Conservation (phyloP, 2,329 filamentous ascomycete genomes). For the Seiridium cupressi region DNA sequence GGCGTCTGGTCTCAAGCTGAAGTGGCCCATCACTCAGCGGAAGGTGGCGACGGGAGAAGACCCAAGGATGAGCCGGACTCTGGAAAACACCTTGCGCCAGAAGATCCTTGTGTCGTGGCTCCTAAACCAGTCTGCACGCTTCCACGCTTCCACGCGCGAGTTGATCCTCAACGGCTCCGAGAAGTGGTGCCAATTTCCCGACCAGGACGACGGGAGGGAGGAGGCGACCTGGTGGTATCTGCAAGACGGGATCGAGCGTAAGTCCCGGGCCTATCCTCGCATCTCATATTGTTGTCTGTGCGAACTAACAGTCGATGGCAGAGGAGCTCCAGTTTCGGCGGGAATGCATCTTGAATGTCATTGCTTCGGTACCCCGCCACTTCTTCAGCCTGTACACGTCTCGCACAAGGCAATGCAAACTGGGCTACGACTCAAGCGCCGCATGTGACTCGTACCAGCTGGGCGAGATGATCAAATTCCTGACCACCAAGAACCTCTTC, state of each 20-base stretch:
- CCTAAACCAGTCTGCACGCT: slow-evolving; percentile 58
- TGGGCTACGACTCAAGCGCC: slow-evolving; percentile 70
- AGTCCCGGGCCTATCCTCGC: slow-evolving; percentile 17
- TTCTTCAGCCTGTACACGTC: slow-evolving; percentile 68
- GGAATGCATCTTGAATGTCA: slow-evolving; percentile 64
- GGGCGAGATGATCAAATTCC: slow-evolving; percentile 74
- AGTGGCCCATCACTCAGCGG: slow-evolving; percentile 49
- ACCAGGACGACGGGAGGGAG: slow-evolving; percentile 28
- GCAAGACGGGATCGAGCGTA: slow-evolving; percentile 65
- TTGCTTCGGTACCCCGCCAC: slow-evolving; percentile 67
- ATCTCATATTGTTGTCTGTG: background rate
- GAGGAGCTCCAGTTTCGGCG: slow-evolving; percentile 67
- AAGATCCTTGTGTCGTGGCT: slow-evolving; percentile 67
- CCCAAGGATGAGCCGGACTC: slow-evolving; percentile 36
- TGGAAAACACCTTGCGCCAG: slow-evolving; percentile 67
- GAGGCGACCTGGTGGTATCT: slow-evolving; percentile 68
- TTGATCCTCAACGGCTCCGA: slow-evolving; percentile 65
- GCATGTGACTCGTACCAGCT: slow-evolving; percentile 78
- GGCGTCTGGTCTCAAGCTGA: slow-evolving; percentile 44
- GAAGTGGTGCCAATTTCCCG: slow-evolving; percentile 48
- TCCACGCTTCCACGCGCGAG: slow-evolving; percentile 62
- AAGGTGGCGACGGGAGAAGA: slow-evolving; percentile 37
- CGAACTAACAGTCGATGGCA: slow-evolving; percentile 23
- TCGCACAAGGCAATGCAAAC: slow-evolving; percentile 62
- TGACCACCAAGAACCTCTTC: slow-evolving; percentile 59